Evolutionary conservation across 768 basidiomycete species (phyloP).

Genomic region (Panus rudis): DNA sequence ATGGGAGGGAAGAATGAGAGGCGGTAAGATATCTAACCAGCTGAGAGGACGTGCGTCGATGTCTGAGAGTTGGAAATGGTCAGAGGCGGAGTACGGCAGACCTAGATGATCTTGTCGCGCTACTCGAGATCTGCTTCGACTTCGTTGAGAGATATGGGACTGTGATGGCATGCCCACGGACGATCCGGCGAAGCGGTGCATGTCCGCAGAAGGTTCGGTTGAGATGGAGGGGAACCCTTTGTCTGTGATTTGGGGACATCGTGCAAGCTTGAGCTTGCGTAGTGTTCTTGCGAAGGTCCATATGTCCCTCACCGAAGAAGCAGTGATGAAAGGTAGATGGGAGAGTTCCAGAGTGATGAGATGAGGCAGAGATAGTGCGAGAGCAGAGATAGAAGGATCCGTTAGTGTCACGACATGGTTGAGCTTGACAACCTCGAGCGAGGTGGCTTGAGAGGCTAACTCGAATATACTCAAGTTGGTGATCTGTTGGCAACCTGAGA

Average conservation of each 20-base stretch:
- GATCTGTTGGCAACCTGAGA: slow-evolving; percentile 67
- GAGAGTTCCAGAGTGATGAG: slow-evolving; percentile 79
- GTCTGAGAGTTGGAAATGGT: no score
- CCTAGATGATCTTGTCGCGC: no score
- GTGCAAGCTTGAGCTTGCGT: slow-evolving; percentile 67
- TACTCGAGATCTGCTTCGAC: neutral
- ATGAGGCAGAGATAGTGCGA: slow-evolving; percentile 68
- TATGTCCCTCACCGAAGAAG: slow-evolving; percentile 68
- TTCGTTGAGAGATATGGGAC: no score
- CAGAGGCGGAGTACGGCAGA: slow-evolving; percentile 33
- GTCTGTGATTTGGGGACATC: slow-evolving; percentile 73
- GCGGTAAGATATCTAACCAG: slow-evolving; percentile 56
- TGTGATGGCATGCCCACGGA: neutral
- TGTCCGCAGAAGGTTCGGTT: neutral
- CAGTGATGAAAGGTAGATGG: slow-evolving; percentile 61
- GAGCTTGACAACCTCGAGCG: slow-evolving; percentile 69
- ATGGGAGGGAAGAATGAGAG: slow-evolving; percentile 44
- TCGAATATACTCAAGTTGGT: slow-evolving; percentile 75
- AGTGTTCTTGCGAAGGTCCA: slow-evolving; percentile 77
- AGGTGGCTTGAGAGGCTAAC: slow-evolving; percentile 58
- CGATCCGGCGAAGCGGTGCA: slow-evolving; percentile 13
- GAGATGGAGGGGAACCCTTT: slow-evolving; percentile 58
- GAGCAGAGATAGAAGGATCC: slow-evolving; percentile 52
- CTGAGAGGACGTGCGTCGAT: slow-evolving; percentile 34
- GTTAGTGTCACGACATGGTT: slow-evolving; percentile 65